These are phyloP conservation scores for Monoraphidium neglectum DNA, from an alignment of 139 green algal genomes.

Conservation along the genomic window DNA sequence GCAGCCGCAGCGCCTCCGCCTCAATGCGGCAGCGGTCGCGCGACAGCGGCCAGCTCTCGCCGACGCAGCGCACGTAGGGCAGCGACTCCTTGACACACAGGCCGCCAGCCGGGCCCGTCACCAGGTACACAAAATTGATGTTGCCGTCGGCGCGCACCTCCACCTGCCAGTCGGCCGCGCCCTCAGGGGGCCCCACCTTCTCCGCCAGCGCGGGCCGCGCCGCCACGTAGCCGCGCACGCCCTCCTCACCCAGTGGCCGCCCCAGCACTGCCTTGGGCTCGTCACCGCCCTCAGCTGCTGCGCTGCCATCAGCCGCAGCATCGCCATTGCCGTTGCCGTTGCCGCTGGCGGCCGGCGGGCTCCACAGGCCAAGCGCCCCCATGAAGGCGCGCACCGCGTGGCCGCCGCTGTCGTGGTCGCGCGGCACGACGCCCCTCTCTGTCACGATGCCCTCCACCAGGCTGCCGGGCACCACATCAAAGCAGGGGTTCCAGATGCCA, in stretches of 20 bases:
- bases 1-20: slow-evolving; percentile 57
- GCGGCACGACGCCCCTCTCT: slow-evolving; percentile 80
- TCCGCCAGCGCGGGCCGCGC: slow-evolving; percentile 46
- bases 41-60: slow-evolving; percentile 91
- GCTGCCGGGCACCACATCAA: slow-evolving; percentile 88
- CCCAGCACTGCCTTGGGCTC: too few species aligned
- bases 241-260: slow-evolving; percentile 39
- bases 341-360: slow-evolving; percentile 20
- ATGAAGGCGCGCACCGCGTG: slow-evolving; percentile 31
- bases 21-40: slow-evolving; percentile 81
- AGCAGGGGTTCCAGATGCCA: slow-evolving; percentile 91
- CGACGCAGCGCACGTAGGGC: slow-evolving; percentile 92
- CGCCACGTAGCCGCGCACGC: slow-evolving; percentile 65
- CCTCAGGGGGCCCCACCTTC: slow-evolving; percentile 29
- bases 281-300: neutral
- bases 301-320: neutral
- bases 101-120: slow-evolving; percentile 70
- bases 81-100: slow-evolving; percentile 91
- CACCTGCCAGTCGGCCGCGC: too few species aligned
- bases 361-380: slow-evolving; percentile 6
- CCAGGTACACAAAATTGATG: slow-evolving; percentile 99
- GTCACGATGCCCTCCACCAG: slow-evolving; percentile 97
- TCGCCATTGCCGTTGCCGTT: neutral
- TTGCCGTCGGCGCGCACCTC: slow-evolving; percentile 82
- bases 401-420: slow-evolving; percentile 7